A percentile compares a stretch with the other conserved stretches of the same genome.
Conservation (phyloP, 1,139 yeast genomes). For the Candida buenavistaensis region DNA sequence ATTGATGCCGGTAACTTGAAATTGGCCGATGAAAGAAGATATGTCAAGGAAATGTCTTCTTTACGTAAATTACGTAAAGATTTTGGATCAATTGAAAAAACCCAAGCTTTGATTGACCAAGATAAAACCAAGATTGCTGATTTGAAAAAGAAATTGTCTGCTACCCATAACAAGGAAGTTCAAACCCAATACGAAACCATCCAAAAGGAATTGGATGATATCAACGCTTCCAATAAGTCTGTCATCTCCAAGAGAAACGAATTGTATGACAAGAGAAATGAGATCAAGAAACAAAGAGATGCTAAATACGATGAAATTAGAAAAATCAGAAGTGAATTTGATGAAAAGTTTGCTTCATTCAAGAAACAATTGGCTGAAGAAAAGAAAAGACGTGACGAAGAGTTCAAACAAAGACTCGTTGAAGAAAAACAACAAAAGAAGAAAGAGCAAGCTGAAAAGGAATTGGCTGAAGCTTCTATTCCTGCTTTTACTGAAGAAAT, state of each 20-base stretch:
- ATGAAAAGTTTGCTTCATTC: conserved; percentile 70
- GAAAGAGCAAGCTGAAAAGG: conserved; percentile 65
- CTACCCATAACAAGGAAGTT: conserved; percentile 63
- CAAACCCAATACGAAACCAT: conserved; percentile 61
- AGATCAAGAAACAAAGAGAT: conserved; percentile 68
- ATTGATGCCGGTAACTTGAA: conserved; percentile 81
- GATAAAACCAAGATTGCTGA: conserved; percentile 78
- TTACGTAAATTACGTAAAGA: conserved; percentile 83
- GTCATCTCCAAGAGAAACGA: conserved; percentile 66
- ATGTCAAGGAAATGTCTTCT: conserved; percentile 80
- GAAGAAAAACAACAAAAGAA: conserved; percentile 62
- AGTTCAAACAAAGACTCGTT: conserved; percentile 53
- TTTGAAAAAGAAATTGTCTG: conserved; percentile 66
- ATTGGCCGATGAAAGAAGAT: conserved; percentile 88
- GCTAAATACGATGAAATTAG: conserved; percentile 64
- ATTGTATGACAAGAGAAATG: conserved; percentile 65
- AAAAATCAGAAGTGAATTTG: conserved; percentile 65
- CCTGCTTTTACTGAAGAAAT: conserved; percentile 87
- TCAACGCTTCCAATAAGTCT: conserved; percentile 60
- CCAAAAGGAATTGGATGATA: conserved; percentile 61
- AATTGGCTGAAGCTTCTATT: conserved; percentile 65
- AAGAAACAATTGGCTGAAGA: conserved; percentile 68
- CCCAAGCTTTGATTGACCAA: conserved; percentile 76
- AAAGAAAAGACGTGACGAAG: conserved; percentile 70
- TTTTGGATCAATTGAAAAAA: conserved; percentile 69